Percentiles rank a stretch among this genome's conserved stretches.
Conservation (phyloP, 805 yeast species). For the Candida endomychidarum region DNA sequence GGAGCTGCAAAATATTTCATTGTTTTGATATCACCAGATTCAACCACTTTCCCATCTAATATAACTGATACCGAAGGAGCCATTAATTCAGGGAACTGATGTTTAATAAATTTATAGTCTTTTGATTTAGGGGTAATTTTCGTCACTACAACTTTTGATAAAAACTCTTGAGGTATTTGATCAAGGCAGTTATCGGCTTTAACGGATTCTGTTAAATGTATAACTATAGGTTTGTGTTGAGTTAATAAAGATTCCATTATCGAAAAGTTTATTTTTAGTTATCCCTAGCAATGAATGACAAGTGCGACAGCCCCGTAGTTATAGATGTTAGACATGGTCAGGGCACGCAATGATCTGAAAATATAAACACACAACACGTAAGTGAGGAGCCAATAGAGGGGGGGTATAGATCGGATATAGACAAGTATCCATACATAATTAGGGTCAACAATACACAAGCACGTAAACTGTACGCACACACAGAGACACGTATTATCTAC, state of each 20-base stretch:
- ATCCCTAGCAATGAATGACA: conserved; percentile 6
- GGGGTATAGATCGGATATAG: no score
- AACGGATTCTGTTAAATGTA: no score
- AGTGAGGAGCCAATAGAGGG: no score
- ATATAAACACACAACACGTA: not conserved
- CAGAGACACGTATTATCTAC: no score
- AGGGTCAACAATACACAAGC: no score
- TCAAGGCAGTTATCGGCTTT: no score
- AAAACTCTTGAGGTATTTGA: not conserved
- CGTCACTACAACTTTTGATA: not conserved
- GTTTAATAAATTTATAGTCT: not conserved
- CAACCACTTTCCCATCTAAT: not conserved
- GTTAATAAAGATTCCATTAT: no score
- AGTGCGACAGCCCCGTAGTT: conserved; percentile 1
- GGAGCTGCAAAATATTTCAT: not conserved
- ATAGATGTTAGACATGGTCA: not conserved
- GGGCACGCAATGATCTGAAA: not conserved
- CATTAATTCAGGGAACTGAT: not conserved
- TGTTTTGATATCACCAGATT: not conserved
- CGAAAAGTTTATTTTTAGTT: not conserved
- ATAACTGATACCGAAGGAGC: not conserved
- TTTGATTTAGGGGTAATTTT: not conserved
- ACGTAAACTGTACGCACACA: no score
- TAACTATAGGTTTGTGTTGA: no score
- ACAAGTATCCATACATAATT: no score